phyloP scores from a whole-genome alignment of 1,284 basidiomycete species.

The Stygiomarasmius scandens region DNA sequence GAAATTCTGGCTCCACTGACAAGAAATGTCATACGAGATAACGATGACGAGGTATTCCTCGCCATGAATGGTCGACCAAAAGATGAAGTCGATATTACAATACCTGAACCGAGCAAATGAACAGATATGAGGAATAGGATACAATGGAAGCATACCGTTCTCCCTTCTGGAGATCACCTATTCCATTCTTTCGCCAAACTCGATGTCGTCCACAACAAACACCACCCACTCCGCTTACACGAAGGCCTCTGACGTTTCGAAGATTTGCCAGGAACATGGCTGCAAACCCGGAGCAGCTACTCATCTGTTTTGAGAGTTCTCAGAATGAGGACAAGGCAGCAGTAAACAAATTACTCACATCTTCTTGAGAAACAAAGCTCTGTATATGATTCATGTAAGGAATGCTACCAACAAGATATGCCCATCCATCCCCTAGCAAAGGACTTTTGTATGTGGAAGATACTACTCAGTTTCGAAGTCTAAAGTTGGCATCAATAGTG shows the following conservation, averaged over 20 bases:
- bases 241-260: slow-evolving; percentile 20
- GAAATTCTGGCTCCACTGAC: slow-evolving; percentile 17
- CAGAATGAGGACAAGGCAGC: background rate
- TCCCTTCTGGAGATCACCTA: slow-evolving; percentile 24
- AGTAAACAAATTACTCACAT: slow-evolving; percentile 10
- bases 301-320: slow-evolving; percentile 18
- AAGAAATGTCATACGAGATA: slow-evolving; percentile 19
- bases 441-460: slow-evolving; percentile 1
- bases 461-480: background rate
- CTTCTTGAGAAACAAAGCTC: slow-evolving; percentile 18
- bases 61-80: slow-evolving; percentile 5
- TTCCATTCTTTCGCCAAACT: slow-evolving; percentile 19
- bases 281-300: slow-evolving; percentile 22
- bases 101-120: slow-evolving; percentile 9
- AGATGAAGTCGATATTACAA: slow-evolving; percentile 21
- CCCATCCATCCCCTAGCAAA: background rate
- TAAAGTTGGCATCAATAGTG: background rate
- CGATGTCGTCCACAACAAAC: slow-evolving; percentile 21
- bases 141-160: slow-evolving; percentile 12
- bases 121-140: background rate
- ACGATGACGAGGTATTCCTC: background rate
- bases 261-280: slow-evolving; percentile 20
- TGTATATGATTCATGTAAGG: slow-evolving; percentile 15
- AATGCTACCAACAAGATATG: slow-evolving; percentile 1
- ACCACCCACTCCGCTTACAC: slow-evolving; percentile 18